Evolutionary conservation across 2,329 filamentous ascomycete genomes (phyloP).

Genomic region (Alternaria ethzedia): DNA sequence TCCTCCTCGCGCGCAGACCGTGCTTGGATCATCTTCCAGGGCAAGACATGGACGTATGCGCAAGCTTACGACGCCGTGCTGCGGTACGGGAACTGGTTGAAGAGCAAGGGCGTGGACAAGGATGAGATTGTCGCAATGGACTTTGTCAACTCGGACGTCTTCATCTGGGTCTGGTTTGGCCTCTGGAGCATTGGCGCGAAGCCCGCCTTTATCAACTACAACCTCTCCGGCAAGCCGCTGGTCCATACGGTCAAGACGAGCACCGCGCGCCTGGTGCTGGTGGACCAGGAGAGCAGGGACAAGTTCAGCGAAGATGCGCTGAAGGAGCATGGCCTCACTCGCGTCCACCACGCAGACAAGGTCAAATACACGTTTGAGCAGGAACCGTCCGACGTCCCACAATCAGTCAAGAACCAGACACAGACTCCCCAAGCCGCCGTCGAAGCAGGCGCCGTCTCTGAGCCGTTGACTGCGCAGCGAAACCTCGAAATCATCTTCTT

Average conservation of each 20-base stretch:
- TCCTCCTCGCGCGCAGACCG: constrained; percentile 32
- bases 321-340: constrained; percentile 38
- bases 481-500: constrained; percentile 42
- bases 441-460: constrained; percentile 10
- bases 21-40: constrained; percentile 43
- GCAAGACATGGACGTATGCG: constrained; percentile 42
- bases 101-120: constrained; percentile 42
- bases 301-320: constrained; percentile 38
- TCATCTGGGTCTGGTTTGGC: constrained; percentile 49
- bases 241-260: constrained; percentile 64
- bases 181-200: constrained; percentile 48
- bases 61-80: constrained; percentile 44
- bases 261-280: constrained; percentile 62
- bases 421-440: constrained; percentile 13
- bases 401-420: constrained; percentile 26
- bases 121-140: constrained; percentile 49
- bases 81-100: constrained; percentile 47
- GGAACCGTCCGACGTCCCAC: constrained; percentile 26
- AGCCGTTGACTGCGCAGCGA: constrained; percentile 18
- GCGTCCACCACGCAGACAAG: constrained; percentile 11
- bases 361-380: constrained; percentile 33
- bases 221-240: constrained; percentile 44
- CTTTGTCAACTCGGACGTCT: constrained; percentile 45
- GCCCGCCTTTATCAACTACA: constrained; percentile 50
- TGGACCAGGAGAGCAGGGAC: constrained; percentile 59